Conservation (phyloP, 139 green algal genomes). For the Chlorella sorokiniana region DNA sequence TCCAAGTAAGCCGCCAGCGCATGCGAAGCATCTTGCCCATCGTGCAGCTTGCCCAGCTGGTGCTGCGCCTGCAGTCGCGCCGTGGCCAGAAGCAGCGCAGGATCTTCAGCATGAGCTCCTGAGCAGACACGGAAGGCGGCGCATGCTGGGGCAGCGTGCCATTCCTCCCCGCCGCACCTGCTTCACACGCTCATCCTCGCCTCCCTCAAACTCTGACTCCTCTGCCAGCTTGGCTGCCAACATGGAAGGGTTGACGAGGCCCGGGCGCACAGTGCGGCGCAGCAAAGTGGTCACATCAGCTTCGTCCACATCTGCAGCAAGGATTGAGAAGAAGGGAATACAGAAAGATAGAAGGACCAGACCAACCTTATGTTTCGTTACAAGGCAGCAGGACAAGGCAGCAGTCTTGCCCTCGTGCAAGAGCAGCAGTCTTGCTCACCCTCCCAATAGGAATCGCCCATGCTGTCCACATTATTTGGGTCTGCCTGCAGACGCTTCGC, state of each 20-base stretch:
- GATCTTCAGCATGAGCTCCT: no score
- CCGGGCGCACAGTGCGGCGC: not conserved
- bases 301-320: not conserved
- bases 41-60: not conserved
- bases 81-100: no score
- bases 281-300: slow-evolving; percentile 5
- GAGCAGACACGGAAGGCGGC: no score
- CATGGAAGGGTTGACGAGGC: not conserved
- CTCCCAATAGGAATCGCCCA: not conserved
- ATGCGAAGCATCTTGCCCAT: not conserved
- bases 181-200: not conserved
- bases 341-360: not conserved
- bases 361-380: not conserved
- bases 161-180: no score
- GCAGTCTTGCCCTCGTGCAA: no score
- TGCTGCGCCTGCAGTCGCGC: not conserved
- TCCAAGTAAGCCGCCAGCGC: slow-evolving; percentile 7
- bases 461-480: not conserved
- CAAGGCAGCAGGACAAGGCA: no score
- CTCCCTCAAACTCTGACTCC: not conserved
- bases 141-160: no score
- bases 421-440: not conserved
- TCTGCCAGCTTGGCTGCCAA: slow-evolving; percentile 8
- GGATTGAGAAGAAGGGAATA: not conserved
- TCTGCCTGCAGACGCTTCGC: not conserved